phyloP scores from a whole-genome alignment of 345 rosid species.

The Odontarrhena argentea region DNA sequence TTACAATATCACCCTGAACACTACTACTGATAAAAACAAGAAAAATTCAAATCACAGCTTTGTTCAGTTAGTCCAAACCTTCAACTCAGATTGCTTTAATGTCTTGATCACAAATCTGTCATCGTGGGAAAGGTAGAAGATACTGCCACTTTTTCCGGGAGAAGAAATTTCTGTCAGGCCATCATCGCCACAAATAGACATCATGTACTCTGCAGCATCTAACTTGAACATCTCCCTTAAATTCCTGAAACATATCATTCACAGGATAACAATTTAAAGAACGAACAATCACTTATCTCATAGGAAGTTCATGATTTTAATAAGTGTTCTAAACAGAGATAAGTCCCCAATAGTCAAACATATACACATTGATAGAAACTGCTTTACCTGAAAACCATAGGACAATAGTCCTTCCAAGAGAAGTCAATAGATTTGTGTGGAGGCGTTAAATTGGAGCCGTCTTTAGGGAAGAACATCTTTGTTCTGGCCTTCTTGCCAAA shows the following conservation, averaged over 20 bases:
- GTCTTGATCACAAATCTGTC: conserved; percentile 95
- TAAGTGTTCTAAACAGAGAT: neutral
- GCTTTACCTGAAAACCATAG: conserved; percentile 94
- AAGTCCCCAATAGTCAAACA: neutral
- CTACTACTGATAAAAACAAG: neutral
- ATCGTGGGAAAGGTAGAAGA: conserved; percentile 88
- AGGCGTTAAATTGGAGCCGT: conserved; percentile 91
- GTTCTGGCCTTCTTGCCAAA: conserved; percentile 93
- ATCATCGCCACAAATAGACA: conserved; percentile 98
- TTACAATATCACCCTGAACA: neutral
- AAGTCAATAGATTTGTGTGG: conserved; percentile 84
- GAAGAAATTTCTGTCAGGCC: conserved; percentile 83
- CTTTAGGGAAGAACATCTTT: conserved; percentile 82
- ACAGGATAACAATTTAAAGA: conserved; percentile 13
- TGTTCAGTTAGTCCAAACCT: conserved; percentile 55
- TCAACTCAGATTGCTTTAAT: conserved; percentile 72
- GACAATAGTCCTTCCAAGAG: conserved; percentile 96
- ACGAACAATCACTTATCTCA: conserved; percentile 1
- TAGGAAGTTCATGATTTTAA: conserved; percentile 1
- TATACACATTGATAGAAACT: conserved; percentile 1
- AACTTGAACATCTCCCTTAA: conserved; percentile 94
- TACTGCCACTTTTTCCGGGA: conserved; percentile 96
- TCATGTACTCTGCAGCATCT: conserved; percentile 99
- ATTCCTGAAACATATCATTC: conserved; percentile 57
- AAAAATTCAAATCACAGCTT: conserved; percentile 11